Percentiles rank a stretch among this genome's conserved stretches.
phyloP scores from a whole-genome alignment of 371 early-diverging fungal species.

The Circinella minor region DNA sequence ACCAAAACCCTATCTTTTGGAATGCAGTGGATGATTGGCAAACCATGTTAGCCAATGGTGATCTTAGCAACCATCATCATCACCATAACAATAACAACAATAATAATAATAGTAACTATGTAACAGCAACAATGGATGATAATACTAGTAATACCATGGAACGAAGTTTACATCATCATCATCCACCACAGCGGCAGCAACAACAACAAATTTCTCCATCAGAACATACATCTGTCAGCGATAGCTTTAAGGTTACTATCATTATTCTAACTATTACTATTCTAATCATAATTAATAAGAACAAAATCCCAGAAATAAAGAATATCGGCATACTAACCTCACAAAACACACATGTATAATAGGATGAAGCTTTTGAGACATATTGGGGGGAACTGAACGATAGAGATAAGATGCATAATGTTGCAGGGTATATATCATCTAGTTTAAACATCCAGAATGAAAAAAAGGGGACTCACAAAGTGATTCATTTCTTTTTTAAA shows the following conservation, averaged over 20 bases:
- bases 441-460: not conserved
- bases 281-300: not conserved
- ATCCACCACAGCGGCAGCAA: conserved; percentile 13
- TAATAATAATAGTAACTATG: not conserved
- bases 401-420: conserved; percentile 51
- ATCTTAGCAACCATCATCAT: conserved; percentile 12
- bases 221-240: not conserved
- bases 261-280: too few relatives aligned
- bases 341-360: not conserved
- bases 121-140: too few relatives aligned
- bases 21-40: conserved; percentile 47
- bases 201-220: not conserved
- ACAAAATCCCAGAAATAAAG: too few relatives aligned
- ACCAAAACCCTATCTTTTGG: conserved; percentile 44
- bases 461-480: too few relatives aligned
- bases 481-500: too few relatives aligned
- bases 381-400: conserved; percentile 48
- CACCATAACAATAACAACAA: conserved; percentile 13
- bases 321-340: not conserved
- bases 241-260: not conserved
- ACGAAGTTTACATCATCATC: not conserved
- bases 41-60: conserved; percentile 30
- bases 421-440: conserved; percentile 43
- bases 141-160: too few relatives aligned
- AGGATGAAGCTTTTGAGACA: conserved; percentile 47